These are phyloP conservation scores for Apiospora hydei DNA, from an alignment of 2,329 filamentous ascomycete genomes.

Conservation along the genomic window DNA sequence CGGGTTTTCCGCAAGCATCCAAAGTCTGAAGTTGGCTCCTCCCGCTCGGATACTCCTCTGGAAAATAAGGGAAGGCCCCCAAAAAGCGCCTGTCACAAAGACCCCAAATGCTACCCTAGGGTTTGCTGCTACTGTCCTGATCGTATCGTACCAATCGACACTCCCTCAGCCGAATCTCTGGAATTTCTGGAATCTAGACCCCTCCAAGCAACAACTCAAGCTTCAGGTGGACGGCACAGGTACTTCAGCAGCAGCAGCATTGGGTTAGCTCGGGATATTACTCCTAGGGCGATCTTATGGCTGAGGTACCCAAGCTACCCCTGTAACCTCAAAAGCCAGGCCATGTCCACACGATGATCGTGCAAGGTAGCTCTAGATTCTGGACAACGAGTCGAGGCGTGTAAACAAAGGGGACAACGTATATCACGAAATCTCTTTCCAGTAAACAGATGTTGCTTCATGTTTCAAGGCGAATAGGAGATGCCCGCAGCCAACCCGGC, in stretches of 20 bases:
- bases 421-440: background rate
- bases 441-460: background rate
- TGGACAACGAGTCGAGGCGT: background rate
- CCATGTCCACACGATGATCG: slow-evolving; percentile 10
- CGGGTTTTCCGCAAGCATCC: slow-evolving; percentile 20
- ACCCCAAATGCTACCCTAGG: background rate
- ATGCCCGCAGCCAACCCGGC: background rate
- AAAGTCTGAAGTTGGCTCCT: background rate
- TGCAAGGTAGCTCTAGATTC: background rate
- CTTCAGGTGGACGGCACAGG: slow-evolving; percentile 1
- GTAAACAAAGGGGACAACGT: background rate
- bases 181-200: slow-evolving; percentile 6
- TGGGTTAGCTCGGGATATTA: slow-evolving; percentile 13
- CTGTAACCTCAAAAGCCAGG: slow-evolving; percentile 7
- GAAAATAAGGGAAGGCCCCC: background rate
- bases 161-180: background rate
- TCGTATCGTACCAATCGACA: slow-evolving; percentile 3
- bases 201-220: background rate
- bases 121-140: background rate
- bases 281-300: slow-evolving; percentile 21
- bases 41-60: slow-evolving; percentile 7
- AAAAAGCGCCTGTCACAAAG: background rate
- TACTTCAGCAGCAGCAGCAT: background rate
- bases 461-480: no score
- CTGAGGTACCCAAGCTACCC: background rate